Base-by-base conservation (phyloP, 179 eudicot species). In the Beta macrorhiza region DNA sequence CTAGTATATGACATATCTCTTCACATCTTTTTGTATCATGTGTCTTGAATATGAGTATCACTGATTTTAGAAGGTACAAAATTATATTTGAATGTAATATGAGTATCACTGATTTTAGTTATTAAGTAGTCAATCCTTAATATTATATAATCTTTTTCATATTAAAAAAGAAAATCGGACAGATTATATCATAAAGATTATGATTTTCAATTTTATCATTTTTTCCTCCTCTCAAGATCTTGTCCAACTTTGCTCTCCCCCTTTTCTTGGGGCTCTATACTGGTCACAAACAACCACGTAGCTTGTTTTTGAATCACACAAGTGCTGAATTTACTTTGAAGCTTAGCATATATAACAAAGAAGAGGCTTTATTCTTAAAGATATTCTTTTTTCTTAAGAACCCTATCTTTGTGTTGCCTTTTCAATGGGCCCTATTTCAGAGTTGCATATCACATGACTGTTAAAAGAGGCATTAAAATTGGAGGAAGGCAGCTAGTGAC, bases 301-400 rank as follows among this genome's bases (percentile, higher is more conserved):
- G 44, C 29, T 53, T 11, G 11, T 58, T 70, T 58, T 12, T 11
- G 22, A 44, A 62, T 82, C 84, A 76, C 80, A 76, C 53, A 58
- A 7, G 20, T 45, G 53, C 14, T 68, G 7, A 19, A 1, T 17
- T 67, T 56, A 45, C 74, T 67, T 67, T 64, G 62, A 32, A 80
- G 79, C 83, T 32, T 80, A 37, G 79, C 83, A 52, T 80, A 52
- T 80, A 74, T 53, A 52, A 52, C 57, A 72, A 72, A 22, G 2
- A 13, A 22, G 7, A 15, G 2, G 15, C 29, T 67, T 45, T 37
- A 13, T 22, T 12, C 10, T 62, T 19, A 53, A 55, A 73, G 7
- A 73, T 53, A 61, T 61, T 25, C 52, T 29, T 16, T 73, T 62
- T 75, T 22, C 61, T 56, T 58, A 67, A 67, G 74, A 78, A 17